Evolutionary conservation across 768 basidiomycete genomes (phyloP), one percentile per base, ranked within the genome.

Genomic region (Termitomyces sp.): DNA sequence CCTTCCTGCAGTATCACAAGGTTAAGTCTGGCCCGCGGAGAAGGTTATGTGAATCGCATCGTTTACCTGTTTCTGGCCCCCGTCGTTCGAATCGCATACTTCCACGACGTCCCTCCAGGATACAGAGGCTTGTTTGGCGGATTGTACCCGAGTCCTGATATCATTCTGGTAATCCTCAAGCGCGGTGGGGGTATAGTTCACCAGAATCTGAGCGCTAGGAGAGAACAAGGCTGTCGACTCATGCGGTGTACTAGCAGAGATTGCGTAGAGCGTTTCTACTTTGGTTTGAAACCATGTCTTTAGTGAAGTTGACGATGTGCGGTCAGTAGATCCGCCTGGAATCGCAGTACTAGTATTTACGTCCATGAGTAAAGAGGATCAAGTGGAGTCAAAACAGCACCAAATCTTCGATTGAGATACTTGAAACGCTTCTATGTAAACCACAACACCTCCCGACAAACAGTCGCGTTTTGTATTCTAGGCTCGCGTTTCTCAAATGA

Each of bases 41-140:
- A 23, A 12, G 13, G 28, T 5, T n/a, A 41, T 26, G 26, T 7
- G 14, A 8, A 32, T n/a, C n/a, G n/a, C n/a, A n/a, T n/a, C n/a
- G n/a, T n/a, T 38, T 61, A 54, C 60, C 47, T 56, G 51, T 10
- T 49, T n/a, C 8, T 43, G 35, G 14, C 28, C 18, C 14, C 44
- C 26, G 12, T 57, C 33, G 33, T 61, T 56, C 23, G 63, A 57
- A 3, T 66, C 63, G 26, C 70, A 65, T 47, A 71, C 70, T 50
- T 74, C 70, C 48, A 74, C 59, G 47, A 73, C 23, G 5, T 75
- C 67, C 14, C 70, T 68, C 77, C 79, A 81, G 5, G 70, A 66
- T 5, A 76, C 58, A 20, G 67, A 62, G 5, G 65, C 64, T 3
- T 61, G 64, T 5, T 41, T 61, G 8, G 67, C 64, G 5, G 67